Conservation (phyloP, 345 rosid species). For the Bretschneidera sinensis region DNA sequence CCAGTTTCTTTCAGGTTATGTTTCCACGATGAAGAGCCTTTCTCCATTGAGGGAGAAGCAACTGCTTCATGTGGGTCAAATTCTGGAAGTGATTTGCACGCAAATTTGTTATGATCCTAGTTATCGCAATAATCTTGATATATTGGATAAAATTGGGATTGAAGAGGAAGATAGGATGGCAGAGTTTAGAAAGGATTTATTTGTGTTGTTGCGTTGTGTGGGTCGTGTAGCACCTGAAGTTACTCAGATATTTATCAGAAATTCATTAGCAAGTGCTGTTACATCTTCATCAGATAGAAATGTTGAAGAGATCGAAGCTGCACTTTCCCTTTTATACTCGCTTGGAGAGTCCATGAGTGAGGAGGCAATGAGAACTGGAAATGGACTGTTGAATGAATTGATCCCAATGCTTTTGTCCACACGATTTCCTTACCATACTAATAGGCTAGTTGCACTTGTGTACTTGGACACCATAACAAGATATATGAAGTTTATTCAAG, state of each 20-base stretch:
- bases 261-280: constrained; percentile 61
- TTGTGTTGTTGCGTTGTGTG: constrained; percentile 70
- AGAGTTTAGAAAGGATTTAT: constrained; percentile 79
- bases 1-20: constrained; percentile 78
- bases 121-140: constrained; percentile 64
- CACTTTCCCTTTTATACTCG: constrained; percentile 87
- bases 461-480: constrained; percentile 80
- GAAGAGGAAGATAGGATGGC: constrained; percentile 92
- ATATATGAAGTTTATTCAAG: constrained; percentile 81
- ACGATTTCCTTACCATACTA: constrained; percentile 76
- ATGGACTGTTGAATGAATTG: constrained; percentile 63
- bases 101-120: constrained; percentile 75
- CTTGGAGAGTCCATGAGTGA: constrained; percentile 84
- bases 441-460: constrained; percentile 78
- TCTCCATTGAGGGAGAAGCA: constrained; percentile 73
- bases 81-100: constrained; percentile 69
- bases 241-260: constrained; percentile 68
- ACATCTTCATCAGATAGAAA: constrained; percentile 55
- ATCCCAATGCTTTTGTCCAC: constrained; percentile 73
- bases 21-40: constrained; percentile 70
- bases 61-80: constrained; percentile 55
- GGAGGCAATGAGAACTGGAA: constrained; percentile 62
- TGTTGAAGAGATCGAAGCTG: constrained; percentile 94
- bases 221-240: constrained; percentile 87
- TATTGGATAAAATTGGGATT: constrained; percentile 72